Conservation (phyloP, 805 yeast genomes). For the Ogataea sp. region DNA sequence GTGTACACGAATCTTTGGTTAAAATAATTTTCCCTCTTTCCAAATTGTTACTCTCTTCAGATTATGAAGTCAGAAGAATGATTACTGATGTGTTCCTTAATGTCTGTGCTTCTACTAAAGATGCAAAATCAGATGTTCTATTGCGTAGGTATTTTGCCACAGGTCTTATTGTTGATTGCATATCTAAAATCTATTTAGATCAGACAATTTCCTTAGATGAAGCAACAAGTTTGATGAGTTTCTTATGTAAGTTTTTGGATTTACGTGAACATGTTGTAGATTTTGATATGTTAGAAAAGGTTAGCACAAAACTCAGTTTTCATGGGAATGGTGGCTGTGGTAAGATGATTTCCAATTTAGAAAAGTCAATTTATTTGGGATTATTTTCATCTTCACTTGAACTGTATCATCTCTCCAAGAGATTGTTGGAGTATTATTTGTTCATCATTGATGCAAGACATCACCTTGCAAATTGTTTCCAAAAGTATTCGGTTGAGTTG, state of each 20-base stretch:
- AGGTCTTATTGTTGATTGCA: conserved; percentile 26
- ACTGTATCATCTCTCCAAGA: conserved; percentile 38
- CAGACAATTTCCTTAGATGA: conserved; percentile 2
- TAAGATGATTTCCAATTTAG: conserved; percentile 32
- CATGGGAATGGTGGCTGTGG: conserved; percentile 22
- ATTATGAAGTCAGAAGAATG: conserved; percentile 25
- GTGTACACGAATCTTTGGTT: too few relatives aligned
- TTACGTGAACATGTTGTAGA: conserved; percentile 12
- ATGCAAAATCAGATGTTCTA: conserved; percentile 19
- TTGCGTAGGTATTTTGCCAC: conserved; percentile 31
- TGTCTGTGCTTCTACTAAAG: conserved; percentile 25
- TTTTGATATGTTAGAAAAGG: not conserved
- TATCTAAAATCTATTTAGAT: conserved; percentile 25
- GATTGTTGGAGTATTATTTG: conserved; percentile 25
- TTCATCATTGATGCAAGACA: conserved; percentile 10
- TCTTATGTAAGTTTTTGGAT: conserved; percentile 32
- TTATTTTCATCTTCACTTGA: conserved; percentile 44
- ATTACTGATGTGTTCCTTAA: conserved; percentile 27
- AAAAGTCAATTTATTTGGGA: conserved; percentile 42
- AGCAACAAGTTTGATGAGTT: conserved; percentile 28
- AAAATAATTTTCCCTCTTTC: too few relatives aligned
- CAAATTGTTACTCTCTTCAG: too few relatives aligned
- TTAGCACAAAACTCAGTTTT: not conserved
- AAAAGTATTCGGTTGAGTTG: conserved; percentile 26
- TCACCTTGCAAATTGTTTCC: conserved; percentile 18